Base-by-base conservation (phyloP, 1,284 basidiomycete genomes). In the Dichomitus squalens region DNA sequence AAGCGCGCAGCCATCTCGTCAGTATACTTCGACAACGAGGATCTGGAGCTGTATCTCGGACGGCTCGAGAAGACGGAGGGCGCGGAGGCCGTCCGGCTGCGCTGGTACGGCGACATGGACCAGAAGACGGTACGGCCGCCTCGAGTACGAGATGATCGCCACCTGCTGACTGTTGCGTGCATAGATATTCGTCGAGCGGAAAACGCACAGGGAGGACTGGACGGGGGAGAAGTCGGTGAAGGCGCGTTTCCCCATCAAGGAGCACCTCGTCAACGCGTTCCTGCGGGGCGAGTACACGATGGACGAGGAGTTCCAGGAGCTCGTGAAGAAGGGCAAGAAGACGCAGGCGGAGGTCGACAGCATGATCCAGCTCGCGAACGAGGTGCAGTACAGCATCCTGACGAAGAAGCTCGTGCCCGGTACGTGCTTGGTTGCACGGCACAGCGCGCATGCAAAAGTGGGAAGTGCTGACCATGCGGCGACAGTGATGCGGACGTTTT, bases 171-270 rank as follows among this genome's bases (percentile, higher is more conserved):
- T 11, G 53, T 14, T 36, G 23, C 41, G 8, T 4, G 7, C 27
- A 18, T 68, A 94, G 88, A 96, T 99, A 61, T 99, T 98, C 68
- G 95, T 99, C 43, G 96, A 99, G 79, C 93, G 97, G 58, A 99
- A 99, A 77, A 99, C 97, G 0, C 96, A 99, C 72, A 85, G 96
- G 52, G 96, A 99, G 76, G 96, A 99, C 73, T 99, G 97, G 96
- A 99, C 97, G 0, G 96, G 96, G 33, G 96, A 99, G 75, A 99
- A 98, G 76, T 96, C 93, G 16, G 96, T 99, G 72, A 99, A 99
- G 76, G 94, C 96, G 29, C 93, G 96, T 7, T 98, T 99, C 78
- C 90, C 95, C 1, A 91, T 99, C 75, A 96, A 97, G 74, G 96
- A 98, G 73, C 88, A 95, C 65, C 86, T 94, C 58, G 90, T 98